A percentile compares a stretch with the other conserved stretches of the same genome.
These are phyloP conservation scores for Passiflora organensis DNA, from an alignment of 345 rosid genomes.

Conservation along the genomic window DNA sequence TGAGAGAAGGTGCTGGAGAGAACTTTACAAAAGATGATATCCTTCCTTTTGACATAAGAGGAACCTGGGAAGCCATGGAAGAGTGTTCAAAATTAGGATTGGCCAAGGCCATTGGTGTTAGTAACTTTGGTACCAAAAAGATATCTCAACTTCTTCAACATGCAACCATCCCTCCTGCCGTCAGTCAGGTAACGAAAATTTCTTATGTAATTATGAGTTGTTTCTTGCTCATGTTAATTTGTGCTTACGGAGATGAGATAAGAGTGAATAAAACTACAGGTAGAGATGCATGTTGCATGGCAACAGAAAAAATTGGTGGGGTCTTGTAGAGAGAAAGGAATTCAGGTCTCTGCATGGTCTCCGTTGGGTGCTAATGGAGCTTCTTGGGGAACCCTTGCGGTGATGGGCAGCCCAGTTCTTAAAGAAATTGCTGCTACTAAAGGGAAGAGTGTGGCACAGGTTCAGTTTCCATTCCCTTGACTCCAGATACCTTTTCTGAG, in stretches of 20 bases:
- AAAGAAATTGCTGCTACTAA: constrained; percentile 26
- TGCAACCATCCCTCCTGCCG: constrained; percentile 31
- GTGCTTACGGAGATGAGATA: background rate
- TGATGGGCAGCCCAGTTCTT: constrained; percentile 25
- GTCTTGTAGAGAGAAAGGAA: constrained; percentile 23
- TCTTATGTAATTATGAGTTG: background rate
- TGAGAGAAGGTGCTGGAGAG: constrained; percentile 14
- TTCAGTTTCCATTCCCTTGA: too few relatives aligned
- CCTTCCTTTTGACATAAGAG: constrained; percentile 13
- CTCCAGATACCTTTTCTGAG: too few relatives aligned
- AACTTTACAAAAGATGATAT: constrained; percentile 8
- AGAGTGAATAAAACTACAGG: constrained; percentile 8
- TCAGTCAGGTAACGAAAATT: constrained; percentile 27
- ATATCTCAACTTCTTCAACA: constrained; percentile 24
- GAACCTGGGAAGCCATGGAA: constrained; percentile 44
- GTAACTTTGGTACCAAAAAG: constrained; percentile 36
- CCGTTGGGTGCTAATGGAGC: constrained; percentile 35
- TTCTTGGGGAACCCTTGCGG: constrained; percentile 24
- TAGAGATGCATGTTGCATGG: constrained; percentile 36
- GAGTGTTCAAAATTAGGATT: constrained; percentile 32
- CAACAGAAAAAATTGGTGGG: constrained; percentile 30
- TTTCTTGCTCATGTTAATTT: background rate
- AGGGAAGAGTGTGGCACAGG: constrained; percentile 22
- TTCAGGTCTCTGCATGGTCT: constrained; percentile 31
- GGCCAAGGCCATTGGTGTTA: constrained; percentile 34